Evolutionary conservation across 2,329 filamentous ascomycete genomes (phyloP), one percentile per base, ranked within the genome.

Genomic region (Aspergillus tubingensis): DNA sequence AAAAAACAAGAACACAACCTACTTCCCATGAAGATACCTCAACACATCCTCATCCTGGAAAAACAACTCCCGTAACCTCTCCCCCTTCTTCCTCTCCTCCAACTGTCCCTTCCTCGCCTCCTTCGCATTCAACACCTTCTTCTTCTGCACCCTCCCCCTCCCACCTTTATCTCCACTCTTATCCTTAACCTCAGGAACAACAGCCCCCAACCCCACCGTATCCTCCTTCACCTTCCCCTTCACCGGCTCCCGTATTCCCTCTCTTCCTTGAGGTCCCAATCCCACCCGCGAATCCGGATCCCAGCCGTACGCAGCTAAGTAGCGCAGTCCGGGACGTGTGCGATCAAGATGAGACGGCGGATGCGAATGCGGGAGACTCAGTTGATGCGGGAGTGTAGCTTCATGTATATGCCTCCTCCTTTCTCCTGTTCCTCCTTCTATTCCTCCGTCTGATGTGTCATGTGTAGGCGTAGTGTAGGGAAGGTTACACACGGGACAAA

Each of bases 11-110:
- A 39, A 51, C n/a, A n/a, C n/a, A n/a, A 23, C 13, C 25, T 51
- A 51, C 5, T 54, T 47, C 11, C 60, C 65, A 15, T 65, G 67
- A 17, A 96, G 76, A 72, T 96, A 95, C 70, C 83, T 86, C 68
- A 92, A 86, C 57, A 96, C 79, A 65, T 94, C 89, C n/a, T 90
- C 84, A 65, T 85, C 88, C 19, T 85, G 83, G 75, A 91, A 94
- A 63, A 96, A 89, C 77, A 91, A 82, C 67, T 86, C 82, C 65
- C 87, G 83, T 61, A 96, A 73, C 68, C 78, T 86, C 61, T 90
- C 85, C 17, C 83, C 81, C 62, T 81, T 87, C 72, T 79, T 86
- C 76, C 82, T 88, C 59, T 88, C 86, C 63, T 87, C 85, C 47
- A 80, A 77, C 2, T 86, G 86, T 70, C 83, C 76, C 72, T 85